phyloP scores from a whole-genome alignment of 352 stramenopile species.

The Pythium aquatile region DNA sequence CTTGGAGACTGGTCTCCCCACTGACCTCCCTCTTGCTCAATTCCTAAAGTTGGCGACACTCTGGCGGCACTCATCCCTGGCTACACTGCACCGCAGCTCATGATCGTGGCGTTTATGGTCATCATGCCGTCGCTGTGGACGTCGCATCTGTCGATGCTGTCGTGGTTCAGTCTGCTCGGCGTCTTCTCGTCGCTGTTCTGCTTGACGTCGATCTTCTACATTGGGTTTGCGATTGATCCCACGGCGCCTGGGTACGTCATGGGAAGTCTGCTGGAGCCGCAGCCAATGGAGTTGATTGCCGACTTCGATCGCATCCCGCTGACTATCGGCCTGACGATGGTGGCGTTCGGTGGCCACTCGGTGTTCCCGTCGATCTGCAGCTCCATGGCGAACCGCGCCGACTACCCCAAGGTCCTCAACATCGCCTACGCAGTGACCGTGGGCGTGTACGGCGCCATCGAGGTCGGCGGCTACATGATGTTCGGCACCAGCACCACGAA shows the following conservation, averaged over 20 bases:
- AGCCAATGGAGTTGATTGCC: conserved; percentile 60
- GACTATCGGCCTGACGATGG: conserved; percentile 83
- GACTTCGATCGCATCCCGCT: conserved; percentile 69
- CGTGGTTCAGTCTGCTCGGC: conserved; percentile 82
- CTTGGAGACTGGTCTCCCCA: background rate
- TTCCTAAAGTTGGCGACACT: conserved; percentile 63
- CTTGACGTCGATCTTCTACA: conserved; percentile 71
- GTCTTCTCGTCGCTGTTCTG: conserved; percentile 85
- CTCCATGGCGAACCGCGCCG: conserved; percentile 59
- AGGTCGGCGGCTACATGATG: conserved; percentile 81
- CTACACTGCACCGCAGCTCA: conserved; percentile 56
- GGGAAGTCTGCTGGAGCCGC: conserved; percentile 63
- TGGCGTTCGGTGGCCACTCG: conserved; percentile 85
- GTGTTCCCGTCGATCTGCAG: conserved; percentile 90
- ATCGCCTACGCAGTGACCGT: conserved; percentile 73
- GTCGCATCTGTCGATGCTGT: conserved; percentile 77
- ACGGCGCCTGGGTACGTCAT: conserved; percentile 32
- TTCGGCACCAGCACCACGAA: conserved; percentile 77
- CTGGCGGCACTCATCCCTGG: conserved; percentile 67
- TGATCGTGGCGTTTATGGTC: conserved; percentile 63
- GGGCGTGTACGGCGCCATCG: conserved; percentile 72
- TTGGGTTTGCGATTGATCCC: conserved; percentile 61
- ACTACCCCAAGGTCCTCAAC: conserved; percentile 72
- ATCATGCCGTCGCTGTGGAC: conserved; percentile 84
- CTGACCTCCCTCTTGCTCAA: conserved; percentile 1